Evolutionary conservation across 331 rosid species (phyloP), one percentile per base, ranked within the genome.

Genomic region (Arachis monticola): DNA sequence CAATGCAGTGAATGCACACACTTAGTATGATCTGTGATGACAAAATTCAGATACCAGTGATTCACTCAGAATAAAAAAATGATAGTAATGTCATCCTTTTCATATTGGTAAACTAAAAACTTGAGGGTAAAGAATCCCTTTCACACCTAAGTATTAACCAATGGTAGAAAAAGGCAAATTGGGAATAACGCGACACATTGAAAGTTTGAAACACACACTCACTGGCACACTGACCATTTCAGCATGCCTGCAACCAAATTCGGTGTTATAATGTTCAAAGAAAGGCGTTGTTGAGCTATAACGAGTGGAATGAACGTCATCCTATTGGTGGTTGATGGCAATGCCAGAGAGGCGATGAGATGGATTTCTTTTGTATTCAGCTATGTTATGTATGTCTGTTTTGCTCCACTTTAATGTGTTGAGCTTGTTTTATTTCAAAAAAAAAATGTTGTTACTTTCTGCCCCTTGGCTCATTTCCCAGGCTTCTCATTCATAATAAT

Each of bases 191-290:
- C 41, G 72, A 71, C 78, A 61, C 44, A 12, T 51, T 51, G 14
- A 5, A 38, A 51, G n/a, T 9, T 48, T 38, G 41, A 3, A 10
- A 4, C 57, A 51, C 5, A 11, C 3, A 38, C 42, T 7, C 41
- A 38, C 10, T 38, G 41, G n/a, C 64, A 10, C 42, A 74, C 31
- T n/a, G 81, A 76, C 88, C 35, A 10, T 71, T 83, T 86, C 86
- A 82, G 81, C 63, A 59, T 40, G 93, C 96, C 93, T 91, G 90
- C 89, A 35, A 6, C 60, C 42, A 64, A 53, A 9, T 10, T 74
- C 60, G 1, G 32, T 58, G 30, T 27, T 1, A 27, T 27, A 27
- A 27, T 27, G 22, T 17, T 17, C 22, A 17, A 17, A 17, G 22
- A 17, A 17, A 17, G 22, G 22, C 22, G 22, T 17, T 17, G 22